Evolutionary conservation across 2,329 filamentous ascomycete genomes (phyloP).

Genomic region (Hysterium pulicare): DNA sequence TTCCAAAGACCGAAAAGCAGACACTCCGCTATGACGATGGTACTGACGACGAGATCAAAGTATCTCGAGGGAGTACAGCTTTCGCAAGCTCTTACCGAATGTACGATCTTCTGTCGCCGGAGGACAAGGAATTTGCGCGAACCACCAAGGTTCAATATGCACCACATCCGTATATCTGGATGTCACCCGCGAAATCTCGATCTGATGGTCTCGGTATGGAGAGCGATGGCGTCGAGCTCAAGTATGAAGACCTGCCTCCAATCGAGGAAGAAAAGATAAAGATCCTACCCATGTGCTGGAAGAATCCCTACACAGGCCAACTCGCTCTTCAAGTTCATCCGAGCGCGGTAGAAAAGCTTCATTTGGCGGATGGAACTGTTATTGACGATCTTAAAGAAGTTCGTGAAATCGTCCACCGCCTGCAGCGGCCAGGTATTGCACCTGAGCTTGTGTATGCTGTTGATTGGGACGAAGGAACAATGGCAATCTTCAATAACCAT

Average conservation of each 20-base stretch:
- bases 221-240: slow-evolving; percentile 63
- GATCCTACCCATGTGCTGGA: slow-evolving; percentile 73
- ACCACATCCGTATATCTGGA: slow-evolving; percentile 79
- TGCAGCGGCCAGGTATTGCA: slow-evolving; percentile 71
- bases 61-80: slow-evolving; percentile 72
- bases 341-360: slow-evolving; percentile 65
- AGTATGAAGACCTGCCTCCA: slow-evolving; percentile 58
- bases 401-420: slow-evolving; percentile 64
- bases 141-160: slow-evolving; percentile 70
- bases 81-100: slow-evolving; percentile 70
- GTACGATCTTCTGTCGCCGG: slow-evolving; percentile 63
- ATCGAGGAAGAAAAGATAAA: slow-evolving; percentile 66
- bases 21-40: slow-evolving; percentile 72
- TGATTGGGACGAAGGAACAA: slow-evolving; percentile 73
- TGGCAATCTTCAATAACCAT: slow-evolving; percentile 76
- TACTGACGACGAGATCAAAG: slow-evolving; percentile 60
- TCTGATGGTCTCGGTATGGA: slow-evolving; percentile 69
- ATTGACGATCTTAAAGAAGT: slow-evolving; percentile 67
- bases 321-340: slow-evolving; percentile 73
- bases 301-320: slow-evolving; percentile 67
- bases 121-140: slow-evolving; percentile 65
- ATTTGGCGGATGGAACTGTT: slow-evolving; percentile 62
- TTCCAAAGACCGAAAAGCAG: slow-evolving; percentile 64
- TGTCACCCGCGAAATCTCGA: slow-evolving; percentile 64
- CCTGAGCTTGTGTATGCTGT: slow-evolving; percentile 68